Conservation (phyloP, 371 early-diverging fungal species). For the Rhizomucor pusillus region DNA sequence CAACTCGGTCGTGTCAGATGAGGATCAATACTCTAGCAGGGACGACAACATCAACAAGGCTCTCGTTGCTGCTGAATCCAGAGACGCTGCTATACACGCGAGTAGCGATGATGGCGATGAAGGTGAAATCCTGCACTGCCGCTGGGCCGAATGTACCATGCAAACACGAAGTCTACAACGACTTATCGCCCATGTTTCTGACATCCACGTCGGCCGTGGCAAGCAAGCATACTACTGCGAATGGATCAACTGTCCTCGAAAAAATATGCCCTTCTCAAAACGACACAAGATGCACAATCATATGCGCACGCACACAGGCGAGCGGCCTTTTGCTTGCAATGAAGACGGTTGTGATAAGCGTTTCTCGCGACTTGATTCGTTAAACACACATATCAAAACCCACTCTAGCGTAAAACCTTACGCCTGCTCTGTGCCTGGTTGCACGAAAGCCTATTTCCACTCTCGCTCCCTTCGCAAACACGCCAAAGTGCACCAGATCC, state of each 20-base stretch:
- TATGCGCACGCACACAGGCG: constrained; percentile 79
- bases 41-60: too few species aligned
- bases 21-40: too few species aligned
- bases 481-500: constrained; percentile 42
- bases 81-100: too few species aligned
- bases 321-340: constrained; percentile 50
- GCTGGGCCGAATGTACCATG: constrained; percentile 57
- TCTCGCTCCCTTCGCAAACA: constrained; percentile 79
- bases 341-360: constrained; percentile 60
- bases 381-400: constrained; percentile 77
- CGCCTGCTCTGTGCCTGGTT: constrained; percentile 58
- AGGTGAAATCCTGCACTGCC: constrained; percentile 26
- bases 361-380: constrained; percentile 81
- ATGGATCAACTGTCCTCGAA: constrained; percentile 74
- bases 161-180: constrained; percentile 45
- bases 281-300: constrained; percentile 85
- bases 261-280: constrained; percentile 71
- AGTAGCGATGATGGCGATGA: too few species aligned
- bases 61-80: too few species aligned
- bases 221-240: constrained; percentile 71
- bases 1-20: too few species aligned
- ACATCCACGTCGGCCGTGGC: constrained; percentile 64
- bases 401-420: constrained; percentile 76
- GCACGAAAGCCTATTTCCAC: constrained; percentile 79
- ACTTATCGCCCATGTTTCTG: constrained; percentile 63